A percentile compares a stretch with the other conserved stretches of the same genome.
phyloP scores from a whole-genome alignment of 2,329 filamentous ascomycete species.

The Trichoderma koningiopsis region DNA sequence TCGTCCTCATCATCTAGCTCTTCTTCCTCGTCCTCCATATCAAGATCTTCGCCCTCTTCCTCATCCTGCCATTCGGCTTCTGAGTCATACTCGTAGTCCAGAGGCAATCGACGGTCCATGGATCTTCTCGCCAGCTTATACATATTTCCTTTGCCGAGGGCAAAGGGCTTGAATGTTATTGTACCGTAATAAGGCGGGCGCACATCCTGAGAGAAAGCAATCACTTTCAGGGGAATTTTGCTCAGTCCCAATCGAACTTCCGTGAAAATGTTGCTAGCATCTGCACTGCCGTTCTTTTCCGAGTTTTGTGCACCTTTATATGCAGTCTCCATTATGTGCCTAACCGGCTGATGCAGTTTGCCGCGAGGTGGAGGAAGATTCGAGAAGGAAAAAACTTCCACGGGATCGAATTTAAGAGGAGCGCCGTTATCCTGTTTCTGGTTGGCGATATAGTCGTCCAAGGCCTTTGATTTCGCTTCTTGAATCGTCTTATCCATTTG shows the following conservation, averaged over 20 bases:
- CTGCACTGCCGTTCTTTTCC: slow-evolving; percentile 41
- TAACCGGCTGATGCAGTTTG: slow-evolving; percentile 55
- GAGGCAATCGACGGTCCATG: slow-evolving; percentile 56
- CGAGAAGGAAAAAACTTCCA: slow-evolving; percentile 50
- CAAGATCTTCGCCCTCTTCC: slow-evolving; percentile 67
- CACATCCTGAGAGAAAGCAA: slow-evolving; percentile 66
- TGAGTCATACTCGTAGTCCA: slow-evolving; percentile 83
- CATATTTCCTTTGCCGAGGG: slow-evolving; percentile 49
- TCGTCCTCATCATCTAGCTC: slow-evolving; percentile 78
- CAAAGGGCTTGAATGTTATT: slow-evolving; percentile 60
- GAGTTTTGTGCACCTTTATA: slow-evolving; percentile 50
- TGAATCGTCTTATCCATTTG: slow-evolving; percentile 60
- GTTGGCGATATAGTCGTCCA: slow-evolving; percentile 56
- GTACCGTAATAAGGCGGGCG: slow-evolving; percentile 74
- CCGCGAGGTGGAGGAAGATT: slow-evolving; percentile 48
- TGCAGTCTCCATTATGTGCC: slow-evolving; percentile 61
- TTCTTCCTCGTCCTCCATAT: slow-evolving; percentile 68
- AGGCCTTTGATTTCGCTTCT: slow-evolving; percentile 50
- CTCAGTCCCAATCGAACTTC: slow-evolving; percentile 47
- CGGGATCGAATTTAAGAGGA: slow-evolving; percentile 45
- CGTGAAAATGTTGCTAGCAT: slow-evolving; percentile 38
- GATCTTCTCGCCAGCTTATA: slow-evolving; percentile 57
- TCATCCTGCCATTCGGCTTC: slow-evolving; percentile 85
- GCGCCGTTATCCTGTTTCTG: slow-evolving; percentile 46
- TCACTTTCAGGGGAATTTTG: slow-evolving; percentile 63